These are phyloP conservation scores for Eremothecium sinecaudum DNA, from an alignment of 1,139 yeast genomes.

Conservation along the genomic window DNA sequence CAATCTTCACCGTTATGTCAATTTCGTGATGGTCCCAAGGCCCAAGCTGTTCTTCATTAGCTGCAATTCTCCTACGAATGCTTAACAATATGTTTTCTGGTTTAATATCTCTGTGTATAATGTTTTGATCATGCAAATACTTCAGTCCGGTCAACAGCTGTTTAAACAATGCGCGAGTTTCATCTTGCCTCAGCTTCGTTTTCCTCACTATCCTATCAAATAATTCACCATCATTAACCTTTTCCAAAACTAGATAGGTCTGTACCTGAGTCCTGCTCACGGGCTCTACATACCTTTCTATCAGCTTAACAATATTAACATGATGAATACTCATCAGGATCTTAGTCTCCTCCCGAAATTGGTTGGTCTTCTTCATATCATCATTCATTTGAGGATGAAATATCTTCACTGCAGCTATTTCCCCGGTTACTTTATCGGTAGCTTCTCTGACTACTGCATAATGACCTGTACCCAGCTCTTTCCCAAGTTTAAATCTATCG, in stretches of 20 bases:
- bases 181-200: slow-evolving; percentile 49
- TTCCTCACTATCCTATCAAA: slow-evolving; percentile 62
- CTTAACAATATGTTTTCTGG: slow-evolving; percentile 68
- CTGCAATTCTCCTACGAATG: slow-evolving; percentile 38
- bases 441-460: slow-evolving; percentile 74
- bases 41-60: slow-evolving; percentile 41
- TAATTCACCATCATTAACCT: slow-evolving; percentile 64
- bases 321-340: slow-evolving; percentile 59
- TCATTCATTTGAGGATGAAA: slow-evolving; percentile 58
- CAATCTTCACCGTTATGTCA: slow-evolving; percentile 61
- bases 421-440: slow-evolving; percentile 46
- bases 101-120: slow-evolving; percentile 69
- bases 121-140: slow-evolving; percentile 53
- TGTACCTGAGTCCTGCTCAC: slow-evolving; percentile 44
- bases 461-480: slow-evolving; percentile 64
- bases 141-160: slow-evolving; percentile 55
- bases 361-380: slow-evolving; percentile 38
- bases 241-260: slow-evolving; percentile 62
- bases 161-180: slow-evolving; percentile 49
- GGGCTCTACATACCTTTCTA: slow-evolving; percentile 64
- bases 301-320: slow-evolving; percentile 57
- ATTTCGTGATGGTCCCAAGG: slow-evolving; percentile 67
- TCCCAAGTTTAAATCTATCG: slow-evolving; percentile 53
- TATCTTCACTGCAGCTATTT: slow-evolving; percentile 62
- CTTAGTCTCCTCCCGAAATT: slow-evolving; percentile 59